phyloP scores from a whole-genome alignment of 495 filamentous ascomycete genomes.

The Penicillium psychrofluorescens region DNA sequence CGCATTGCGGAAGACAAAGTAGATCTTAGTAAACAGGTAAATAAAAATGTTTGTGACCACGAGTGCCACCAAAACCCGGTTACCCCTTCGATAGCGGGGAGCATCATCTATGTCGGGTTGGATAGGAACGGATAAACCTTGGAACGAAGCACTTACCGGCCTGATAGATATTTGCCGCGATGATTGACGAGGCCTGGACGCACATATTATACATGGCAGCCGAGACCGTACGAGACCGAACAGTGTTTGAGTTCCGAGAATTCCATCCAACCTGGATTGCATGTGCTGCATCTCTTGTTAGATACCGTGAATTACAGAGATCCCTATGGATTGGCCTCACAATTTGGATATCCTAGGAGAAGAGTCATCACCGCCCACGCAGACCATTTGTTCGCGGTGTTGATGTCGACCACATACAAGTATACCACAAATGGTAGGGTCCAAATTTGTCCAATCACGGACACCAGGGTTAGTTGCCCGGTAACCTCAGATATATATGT shows the following conservation, averaged over 20 bases:
- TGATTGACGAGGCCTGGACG: conserved; percentile 43
- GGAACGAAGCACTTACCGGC: conserved; percentile 34
- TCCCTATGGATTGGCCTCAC: conserved; percentile 26
- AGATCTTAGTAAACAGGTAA: conserved; percentile 31
- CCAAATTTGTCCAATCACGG: conserved; percentile 45
- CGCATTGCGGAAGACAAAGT: conserved; percentile 34
- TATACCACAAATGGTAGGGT: conserved; percentile 49
- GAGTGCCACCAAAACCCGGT: conserved; percentile 41
- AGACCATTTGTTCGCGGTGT: conserved; percentile 42
- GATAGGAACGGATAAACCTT: not conserved
- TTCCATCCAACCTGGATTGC: conserved; percentile 58
- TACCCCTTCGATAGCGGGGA: conserved; percentile 48
- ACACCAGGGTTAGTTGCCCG: conserved; percentile 40
- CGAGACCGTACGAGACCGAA: conserved; percentile 54
- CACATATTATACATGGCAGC: conserved; percentile 51
- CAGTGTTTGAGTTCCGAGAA: conserved; percentile 52
- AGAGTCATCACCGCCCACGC: conserved; percentile 31
- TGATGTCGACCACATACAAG: conserved; percentile 39
- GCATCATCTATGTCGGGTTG: conserved; percentile 46
- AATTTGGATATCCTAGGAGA: not conserved
- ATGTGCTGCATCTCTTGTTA: conserved; percentile 48
- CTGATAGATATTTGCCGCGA: conserved; percentile 49
- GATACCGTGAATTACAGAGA: conserved; percentile 35
- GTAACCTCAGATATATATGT: conserved; percentile 45
- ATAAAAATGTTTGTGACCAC: conserved; percentile 34